Evolutionary conservation across 176 grass and related monocot species (phyloP).

Genomic region (Musa beccarii): DNA sequence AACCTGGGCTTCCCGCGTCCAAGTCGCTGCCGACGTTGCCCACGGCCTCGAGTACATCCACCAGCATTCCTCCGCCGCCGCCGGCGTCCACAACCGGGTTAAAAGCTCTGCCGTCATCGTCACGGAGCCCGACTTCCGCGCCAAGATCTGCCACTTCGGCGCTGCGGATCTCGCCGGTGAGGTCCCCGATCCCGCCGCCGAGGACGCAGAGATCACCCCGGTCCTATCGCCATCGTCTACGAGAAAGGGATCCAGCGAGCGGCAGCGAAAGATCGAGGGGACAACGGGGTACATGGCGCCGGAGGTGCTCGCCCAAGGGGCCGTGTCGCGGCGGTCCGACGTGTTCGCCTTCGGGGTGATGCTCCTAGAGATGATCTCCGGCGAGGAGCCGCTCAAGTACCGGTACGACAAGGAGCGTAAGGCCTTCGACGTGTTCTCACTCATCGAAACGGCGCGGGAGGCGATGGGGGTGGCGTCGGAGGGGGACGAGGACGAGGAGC

Average conservation of each 20-base stretch:
- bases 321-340: constrained; percentile 10
- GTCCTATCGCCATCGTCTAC: neutral
- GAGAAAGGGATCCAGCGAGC: neutral
- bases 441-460: constrained; percentile 45
- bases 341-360: constrained; percentile 9
- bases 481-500: neutral
- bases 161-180: constrained; percentile 10
- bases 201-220: neutral
- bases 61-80: constrained; percentile 28
- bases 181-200: neutral
- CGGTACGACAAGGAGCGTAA: constrained; percentile 34
- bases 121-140: constrained; percentile 31
- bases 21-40: constrained; percentile 39
- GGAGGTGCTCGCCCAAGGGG: constrained; percentile 1
- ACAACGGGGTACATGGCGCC: constrained; percentile 27
- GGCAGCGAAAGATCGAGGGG: constrained; percentile 12
- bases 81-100: constrained; percentile 34
- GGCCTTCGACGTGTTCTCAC: constrained; percentile 26
- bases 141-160: too few species aligned
- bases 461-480: constrained; percentile 12
- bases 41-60: constrained; percentile 9
- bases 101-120: constrained; percentile 26
- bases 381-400: constrained; percentile 41
- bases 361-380: constrained; percentile 43
- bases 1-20: constrained; percentile 36